Percentiles rank a stretch among this genome's conserved stretches.
Conservation (phyloP, 1,139 yeast genomes). For the Diutina siamensis region DNA sequence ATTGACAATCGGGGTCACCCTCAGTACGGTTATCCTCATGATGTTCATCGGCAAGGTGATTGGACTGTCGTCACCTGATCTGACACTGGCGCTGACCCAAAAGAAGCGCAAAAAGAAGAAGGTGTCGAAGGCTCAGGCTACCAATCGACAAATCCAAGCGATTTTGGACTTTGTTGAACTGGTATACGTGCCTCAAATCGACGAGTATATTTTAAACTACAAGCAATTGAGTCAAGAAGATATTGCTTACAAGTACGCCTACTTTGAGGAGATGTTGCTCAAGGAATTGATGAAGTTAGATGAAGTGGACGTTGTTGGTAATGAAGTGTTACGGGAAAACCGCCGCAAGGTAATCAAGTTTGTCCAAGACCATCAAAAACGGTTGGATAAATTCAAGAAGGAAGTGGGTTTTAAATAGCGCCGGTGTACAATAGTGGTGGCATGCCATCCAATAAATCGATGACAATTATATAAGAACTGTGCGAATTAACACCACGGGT, state of each 20-base stretch:
- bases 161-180: conserved; percentile 32
- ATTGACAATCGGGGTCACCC: conserved; percentile 22
- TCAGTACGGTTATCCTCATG: conserved; percentile 15
- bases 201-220: conserved; percentile 26
- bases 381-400: conserved; percentile 40
- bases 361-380: conserved; percentile 48
- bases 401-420: conserved; percentile 1
- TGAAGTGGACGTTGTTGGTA: conserved; percentile 43
- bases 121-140: conserved; percentile 31
- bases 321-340: conserved; percentile 39
- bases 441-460: no score
- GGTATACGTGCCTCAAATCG: conserved; percentile 33
- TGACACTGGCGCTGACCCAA: conserved; percentile 6
- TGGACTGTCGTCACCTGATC: conserved; percentile 8
- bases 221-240: conserved; percentile 24
- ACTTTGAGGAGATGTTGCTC: conserved; percentile 53
- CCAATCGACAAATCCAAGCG: conserved; percentile 29
- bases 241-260: conserved; percentile 40
- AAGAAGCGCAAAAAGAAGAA: conserved; percentile 21
- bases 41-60: conserved; percentile 13
- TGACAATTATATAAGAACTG: no score
- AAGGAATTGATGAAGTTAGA: conserved; percentile 58
- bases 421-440: not conserved
- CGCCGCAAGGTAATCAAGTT: conserved; percentile 50
- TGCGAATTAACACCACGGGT: no score